A percentile compares a stretch with the other conserved stretches of the same genome.
phyloP scores from a whole-genome alignment of 345 rosid species.

The Lumnitzera littorea region DNA sequence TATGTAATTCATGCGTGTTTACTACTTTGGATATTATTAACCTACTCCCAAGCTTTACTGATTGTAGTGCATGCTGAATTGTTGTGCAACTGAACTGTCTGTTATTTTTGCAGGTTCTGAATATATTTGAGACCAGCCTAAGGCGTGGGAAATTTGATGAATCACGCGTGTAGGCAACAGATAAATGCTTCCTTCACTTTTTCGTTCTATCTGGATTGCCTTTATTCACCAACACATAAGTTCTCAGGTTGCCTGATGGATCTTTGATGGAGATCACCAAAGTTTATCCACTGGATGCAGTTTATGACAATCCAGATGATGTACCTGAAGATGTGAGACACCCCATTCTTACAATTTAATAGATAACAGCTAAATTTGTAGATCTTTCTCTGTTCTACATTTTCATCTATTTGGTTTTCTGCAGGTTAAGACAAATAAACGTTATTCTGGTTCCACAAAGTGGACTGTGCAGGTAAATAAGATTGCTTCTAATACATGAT shows the following conservation, averaged over 20 bases:
- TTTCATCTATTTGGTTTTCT: constrained; percentile 12
- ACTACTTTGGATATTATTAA: background rate
- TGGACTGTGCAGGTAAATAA: constrained; percentile 54
- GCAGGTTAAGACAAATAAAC: constrained; percentile 51
- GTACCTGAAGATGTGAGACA: constrained; percentile 51
- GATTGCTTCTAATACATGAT: background rate
- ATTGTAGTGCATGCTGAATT: background rate
- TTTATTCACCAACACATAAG: background rate
- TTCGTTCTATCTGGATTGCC: background rate
- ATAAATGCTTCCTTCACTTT: constrained; percentile 1
- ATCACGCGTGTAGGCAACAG: constrained; percentile 39
- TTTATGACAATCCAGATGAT: constrained; percentile 49
- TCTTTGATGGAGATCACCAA: constrained; percentile 56
- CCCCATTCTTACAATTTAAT: background rate
- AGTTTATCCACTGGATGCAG: constrained; percentile 66
- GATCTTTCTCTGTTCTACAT: background rate
- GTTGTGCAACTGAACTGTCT: background rate
- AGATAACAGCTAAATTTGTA: background rate
- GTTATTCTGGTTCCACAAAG: constrained; percentile 49
- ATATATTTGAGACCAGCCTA: constrained; percentile 53
- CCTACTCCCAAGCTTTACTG: background rate
- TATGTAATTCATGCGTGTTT: constrained; percentile 16
- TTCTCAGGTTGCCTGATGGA: constrained; percentile 57
- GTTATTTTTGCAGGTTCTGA: constrained; percentile 35
- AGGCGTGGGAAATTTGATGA: constrained; percentile 51